These are phyloP conservation scores for Lojkania enalia DNA, from an alignment of 2,329 filamentous ascomycete species.

Conservation along the genomic window DNA sequence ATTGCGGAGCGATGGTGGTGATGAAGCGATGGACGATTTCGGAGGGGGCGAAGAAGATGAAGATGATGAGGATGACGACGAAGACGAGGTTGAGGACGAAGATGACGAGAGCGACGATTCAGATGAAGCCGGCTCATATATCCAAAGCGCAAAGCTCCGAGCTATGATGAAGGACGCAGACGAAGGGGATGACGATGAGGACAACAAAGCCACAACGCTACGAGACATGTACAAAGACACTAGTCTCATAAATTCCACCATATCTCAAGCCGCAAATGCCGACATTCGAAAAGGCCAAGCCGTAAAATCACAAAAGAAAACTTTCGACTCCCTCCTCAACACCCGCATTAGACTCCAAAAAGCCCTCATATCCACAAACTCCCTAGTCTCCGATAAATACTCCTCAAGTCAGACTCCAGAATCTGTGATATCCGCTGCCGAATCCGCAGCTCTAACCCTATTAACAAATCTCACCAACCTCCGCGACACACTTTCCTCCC, in stretches of 20 bases:
- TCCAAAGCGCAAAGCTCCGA: slow-evolving; percentile 43
- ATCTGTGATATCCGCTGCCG: slow-evolving; percentile 70
- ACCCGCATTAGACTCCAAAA: slow-evolving; percentile 92
- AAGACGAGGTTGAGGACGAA: slow-evolving; percentile 52
- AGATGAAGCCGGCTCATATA: no score
- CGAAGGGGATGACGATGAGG: slow-evolving; percentile 29
- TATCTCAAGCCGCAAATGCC: slow-evolving; percentile 68
- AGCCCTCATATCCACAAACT: slow-evolving; percentile 79
- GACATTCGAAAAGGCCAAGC: slow-evolving; percentile 85
- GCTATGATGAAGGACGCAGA: slow-evolving; percentile 30
- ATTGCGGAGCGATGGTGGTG: slow-evolving; percentile 52
- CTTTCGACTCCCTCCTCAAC: slow-evolving; percentile 87
- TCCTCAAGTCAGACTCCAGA: slow-evolving; percentile 48
- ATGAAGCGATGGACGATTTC: slow-evolving; percentile 54
- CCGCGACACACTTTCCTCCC: slow-evolving; percentile 61
- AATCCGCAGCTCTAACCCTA: slow-evolving; percentile 81
- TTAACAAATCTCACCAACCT: slow-evolving; percentile 79
- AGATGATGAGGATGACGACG: slow-evolving; percentile 50
- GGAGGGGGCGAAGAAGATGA: slow-evolving; percentile 54
- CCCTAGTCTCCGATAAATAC: slow-evolving; percentile 44
- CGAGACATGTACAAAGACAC: slow-evolving; percentile 70
- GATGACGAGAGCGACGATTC: slow-evolving; percentile 53
- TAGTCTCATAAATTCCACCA: slow-evolving; percentile 65
- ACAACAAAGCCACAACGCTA: slow-evolving; percentile 62
- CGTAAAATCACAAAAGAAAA: slow-evolving; percentile 80